A percentile compares a stretch with the other conserved stretches of the same genome.
phyloP scores from a whole-genome alignment of 768 basidiomycete species.

The Asterophora lycoperdoides region DNA sequence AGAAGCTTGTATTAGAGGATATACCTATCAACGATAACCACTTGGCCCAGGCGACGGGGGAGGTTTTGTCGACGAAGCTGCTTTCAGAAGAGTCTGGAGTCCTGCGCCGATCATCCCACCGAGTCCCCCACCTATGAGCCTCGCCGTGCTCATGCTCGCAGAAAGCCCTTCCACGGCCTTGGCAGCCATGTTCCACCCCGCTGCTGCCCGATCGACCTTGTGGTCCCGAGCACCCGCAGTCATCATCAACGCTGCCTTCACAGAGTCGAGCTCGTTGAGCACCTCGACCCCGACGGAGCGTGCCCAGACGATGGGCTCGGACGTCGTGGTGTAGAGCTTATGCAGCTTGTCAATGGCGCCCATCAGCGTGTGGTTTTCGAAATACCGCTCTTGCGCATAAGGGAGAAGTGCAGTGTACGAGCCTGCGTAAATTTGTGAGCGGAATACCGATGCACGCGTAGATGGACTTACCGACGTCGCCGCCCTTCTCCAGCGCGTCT shows the following conservation, averaged over 20 bases:
- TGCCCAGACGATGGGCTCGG: constrained; percentile 75
- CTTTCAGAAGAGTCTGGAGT: constrained; percentile 26
- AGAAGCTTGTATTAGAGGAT: not conserved
- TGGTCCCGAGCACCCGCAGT: constrained; percentile 51
- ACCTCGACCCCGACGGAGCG: constrained; percentile 87
- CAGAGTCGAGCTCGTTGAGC: constrained; percentile 77
- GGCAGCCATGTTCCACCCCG: constrained; percentile 36
- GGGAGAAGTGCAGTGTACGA: constrained; percentile 69
- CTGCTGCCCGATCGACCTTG: constrained; percentile 7
- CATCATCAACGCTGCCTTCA: constrained; percentile 85
- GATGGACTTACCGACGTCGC: constrained; percentile 70
- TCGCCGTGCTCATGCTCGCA: constrained; percentile 29
- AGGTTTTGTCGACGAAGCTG: constrained; percentile 2
- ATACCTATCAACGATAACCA: not conserved
- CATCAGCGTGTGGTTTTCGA: constrained; percentile 83
- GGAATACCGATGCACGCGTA: no score
- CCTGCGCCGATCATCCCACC: constrained; percentile 25
- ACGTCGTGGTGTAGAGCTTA: constrained; percentile 72
- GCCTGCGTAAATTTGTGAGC: constrained; percentile 35
- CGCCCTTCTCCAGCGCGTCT: constrained; percentile 53
- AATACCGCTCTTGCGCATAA: constrained; percentile 79
- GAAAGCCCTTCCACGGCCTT: constrained; percentile 43
- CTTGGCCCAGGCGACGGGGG: not conserved
- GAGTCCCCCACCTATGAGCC: constrained; percentile 23
- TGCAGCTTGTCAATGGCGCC: constrained; percentile 85